phyloP scores from a whole-genome alignment of 768 basidiomycete genomes.

The Dacryopinax spathularia region DNA sequence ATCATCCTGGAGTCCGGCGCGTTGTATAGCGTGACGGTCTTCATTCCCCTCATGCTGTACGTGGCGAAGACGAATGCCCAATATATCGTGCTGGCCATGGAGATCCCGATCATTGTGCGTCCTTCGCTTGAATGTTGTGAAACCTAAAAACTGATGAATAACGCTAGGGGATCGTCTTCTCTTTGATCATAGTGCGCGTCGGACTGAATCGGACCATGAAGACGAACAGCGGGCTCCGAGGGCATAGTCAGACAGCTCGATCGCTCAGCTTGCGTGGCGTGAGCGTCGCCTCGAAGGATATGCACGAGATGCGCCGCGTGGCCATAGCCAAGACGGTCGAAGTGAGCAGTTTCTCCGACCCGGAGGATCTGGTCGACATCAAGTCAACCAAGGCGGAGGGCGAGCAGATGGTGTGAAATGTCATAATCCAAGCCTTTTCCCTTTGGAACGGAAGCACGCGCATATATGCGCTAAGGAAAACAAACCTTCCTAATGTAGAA shows the following conservation, averaged over 20 bases:
- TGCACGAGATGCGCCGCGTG: background rate
- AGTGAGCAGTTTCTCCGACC: background rate
- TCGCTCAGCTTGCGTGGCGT: background rate
- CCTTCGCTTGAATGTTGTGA: background rate
- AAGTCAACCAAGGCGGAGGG: background rate
- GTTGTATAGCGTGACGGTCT: constrained; percentile 26
- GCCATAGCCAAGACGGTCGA: background rate
- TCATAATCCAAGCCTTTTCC: no score
- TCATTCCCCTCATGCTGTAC: constrained; percentile 24
- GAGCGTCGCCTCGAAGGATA: background rate
- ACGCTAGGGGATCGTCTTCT: constrained; percentile 29
- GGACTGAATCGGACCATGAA: constrained; percentile 20
- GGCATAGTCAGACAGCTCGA: background rate
- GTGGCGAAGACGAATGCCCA: constrained; percentile 26
- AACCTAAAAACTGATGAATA: constrained; percentile 23
- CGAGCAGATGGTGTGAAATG: background rate
- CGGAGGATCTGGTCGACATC: background rate
- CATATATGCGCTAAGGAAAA: no score
- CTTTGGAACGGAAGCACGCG: no score
- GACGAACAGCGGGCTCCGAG: constrained; percentile 18
- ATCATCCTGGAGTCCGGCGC: constrained; percentile 29
- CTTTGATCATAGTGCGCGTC: constrained; percentile 30
- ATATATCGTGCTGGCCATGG: constrained; percentile 25
- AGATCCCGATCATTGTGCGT: constrained; percentile 18
- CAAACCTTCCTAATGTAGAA: no score